Evolutionary conservation across 2,329 filamentous ascomycete species (phyloP).

Genomic region (Neofusicoccum cordaticola): DNA sequence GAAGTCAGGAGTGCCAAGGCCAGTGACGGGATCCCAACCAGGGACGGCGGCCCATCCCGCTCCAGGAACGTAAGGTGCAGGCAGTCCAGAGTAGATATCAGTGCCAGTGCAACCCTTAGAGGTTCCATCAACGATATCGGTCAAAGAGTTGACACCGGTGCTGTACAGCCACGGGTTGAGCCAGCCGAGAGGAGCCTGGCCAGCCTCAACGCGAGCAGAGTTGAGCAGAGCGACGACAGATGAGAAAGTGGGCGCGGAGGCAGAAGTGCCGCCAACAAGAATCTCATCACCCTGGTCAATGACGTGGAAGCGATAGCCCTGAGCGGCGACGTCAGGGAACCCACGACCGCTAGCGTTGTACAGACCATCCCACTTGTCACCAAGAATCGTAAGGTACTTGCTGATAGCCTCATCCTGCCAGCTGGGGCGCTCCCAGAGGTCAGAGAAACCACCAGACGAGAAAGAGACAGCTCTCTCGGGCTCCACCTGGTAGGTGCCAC

Average conservation of each 20-base stretch:
- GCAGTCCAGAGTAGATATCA: conserved; percentile 36
- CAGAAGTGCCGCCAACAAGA: conserved; percentile 37
- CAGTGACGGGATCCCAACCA: conserved; percentile 53
- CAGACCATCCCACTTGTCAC: conserved; percentile 37
- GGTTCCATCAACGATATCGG: conserved; percentile 48
- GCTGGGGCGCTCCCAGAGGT: conserved; percentile 40
- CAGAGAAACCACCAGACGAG: conserved; percentile 47
- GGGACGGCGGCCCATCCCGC: conserved; percentile 52
- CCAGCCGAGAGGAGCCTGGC: conserved; percentile 36
- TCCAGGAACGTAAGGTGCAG: conserved; percentile 41
- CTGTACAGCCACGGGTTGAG: conserved; percentile 44
- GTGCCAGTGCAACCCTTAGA: conserved; percentile 46
- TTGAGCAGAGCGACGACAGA: conserved; percentile 38
- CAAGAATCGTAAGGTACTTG: conserved; percentile 40
- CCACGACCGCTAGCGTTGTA: conserved; percentile 45
- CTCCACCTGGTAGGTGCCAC: conserved; percentile 39
- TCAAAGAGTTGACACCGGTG: conserved; percentile 43
- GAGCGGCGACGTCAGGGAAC: conserved; percentile 46
- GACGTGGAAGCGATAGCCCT: conserved; percentile 34
- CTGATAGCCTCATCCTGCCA: conserved; percentile 43
- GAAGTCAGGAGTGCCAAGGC: conserved; percentile 39
- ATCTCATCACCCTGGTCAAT: conserved; percentile 32
- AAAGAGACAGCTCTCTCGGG: conserved; percentile 41
- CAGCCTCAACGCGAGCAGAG: conserved; percentile 35
- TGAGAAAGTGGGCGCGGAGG: conserved; percentile 39